Evolutionary conservation across 768 basidiomycete genomes (phyloP).

Genomic region (Lactifluus volemus): DNA sequence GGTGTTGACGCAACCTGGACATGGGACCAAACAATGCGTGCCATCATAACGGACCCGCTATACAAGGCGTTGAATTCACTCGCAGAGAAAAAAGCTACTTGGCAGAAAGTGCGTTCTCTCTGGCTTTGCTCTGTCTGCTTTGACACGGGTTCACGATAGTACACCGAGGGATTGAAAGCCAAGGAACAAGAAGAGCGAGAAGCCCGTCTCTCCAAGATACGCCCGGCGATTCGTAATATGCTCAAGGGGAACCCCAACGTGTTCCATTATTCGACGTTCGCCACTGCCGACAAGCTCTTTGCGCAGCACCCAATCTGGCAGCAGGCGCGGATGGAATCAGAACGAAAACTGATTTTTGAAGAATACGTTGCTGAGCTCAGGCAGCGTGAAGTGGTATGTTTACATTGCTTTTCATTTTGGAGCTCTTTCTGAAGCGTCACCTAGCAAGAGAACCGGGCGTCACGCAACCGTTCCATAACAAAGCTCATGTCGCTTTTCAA

Average conservation of each 20-base stretch:
- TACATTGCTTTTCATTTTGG: neutral
- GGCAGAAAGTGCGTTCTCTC: slow-evolving; percentile 67
- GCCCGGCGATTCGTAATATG: slow-evolving; percentile 81
- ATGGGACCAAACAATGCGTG: slow-evolving; percentile 98
- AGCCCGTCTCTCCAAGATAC: slow-evolving; percentile 70
- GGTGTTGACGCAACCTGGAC: slow-evolving; percentile 90
- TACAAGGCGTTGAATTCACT: slow-evolving; percentile 91
- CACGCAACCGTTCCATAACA: slow-evolving; percentile 69
- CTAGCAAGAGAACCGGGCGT: slow-evolving; percentile 72
- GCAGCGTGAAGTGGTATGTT: slow-evolving; percentile 78
- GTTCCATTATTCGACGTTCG: slow-evolving; percentile 86
- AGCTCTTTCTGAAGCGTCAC: slow-evolving; percentile 2
- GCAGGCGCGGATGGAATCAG: slow-evolving; percentile 74
- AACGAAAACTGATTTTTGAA: slow-evolving; percentile 82
- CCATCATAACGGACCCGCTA: slow-evolving; percentile 95
- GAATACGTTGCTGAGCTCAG: slow-evolving; percentile 85
- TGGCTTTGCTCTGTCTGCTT: neutral
- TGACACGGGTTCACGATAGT: slow-evolving; percentile 37
- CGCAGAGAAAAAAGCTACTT: slow-evolving; percentile 89
- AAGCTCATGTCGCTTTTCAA: slow-evolving; percentile 84
- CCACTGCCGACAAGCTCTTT: slow-evolving; percentile 82
- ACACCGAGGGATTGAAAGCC: slow-evolving; percentile 61
- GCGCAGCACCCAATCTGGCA: slow-evolving; percentile 87
- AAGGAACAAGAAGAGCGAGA: slow-evolving; percentile 87
- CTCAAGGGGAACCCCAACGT: slow-evolving; percentile 82